Percentiles rank a stretch among this genome's conserved stretches.
phyloP scores from a whole-genome alignment of 306 rosid species.

The Quercus engelmannii region DNA sequence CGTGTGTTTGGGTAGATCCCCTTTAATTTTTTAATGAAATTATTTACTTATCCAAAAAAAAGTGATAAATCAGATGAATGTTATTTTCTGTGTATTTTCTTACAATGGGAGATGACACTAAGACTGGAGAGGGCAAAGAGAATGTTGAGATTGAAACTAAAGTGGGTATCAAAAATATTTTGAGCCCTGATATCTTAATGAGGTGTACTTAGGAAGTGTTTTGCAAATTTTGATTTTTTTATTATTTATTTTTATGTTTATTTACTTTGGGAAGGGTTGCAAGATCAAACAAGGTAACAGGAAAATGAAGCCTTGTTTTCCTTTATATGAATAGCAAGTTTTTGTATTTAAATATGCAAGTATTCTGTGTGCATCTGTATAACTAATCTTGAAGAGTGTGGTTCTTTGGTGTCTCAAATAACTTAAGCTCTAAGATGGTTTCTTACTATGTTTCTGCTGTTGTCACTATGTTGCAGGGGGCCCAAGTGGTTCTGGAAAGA shows the following conservation, averaged over 20 bases:
- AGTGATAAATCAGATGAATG: background rate
- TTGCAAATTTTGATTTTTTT: too few relatives aligned
- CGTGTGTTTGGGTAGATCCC: too few relatives aligned
- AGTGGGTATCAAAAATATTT: too few relatives aligned
- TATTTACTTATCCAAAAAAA: background rate
- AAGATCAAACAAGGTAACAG: too few relatives aligned
- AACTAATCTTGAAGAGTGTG: slow-evolving; percentile 3
- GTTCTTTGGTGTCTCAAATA: slow-evolving; percentile 13
- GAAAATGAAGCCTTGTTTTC: background rate
- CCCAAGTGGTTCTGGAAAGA: slow-evolving; percentile 99
- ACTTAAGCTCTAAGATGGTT: slow-evolving; percentile 18
- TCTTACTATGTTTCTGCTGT: slow-evolving; percentile 20
- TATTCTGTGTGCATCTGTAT: background rate
- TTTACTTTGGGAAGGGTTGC: too few relatives aligned
- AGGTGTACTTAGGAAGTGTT: too few relatives aligned
- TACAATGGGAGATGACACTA: too few relatives aligned
- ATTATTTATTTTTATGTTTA: too few relatives aligned
- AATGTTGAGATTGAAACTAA: too few relatives aligned
- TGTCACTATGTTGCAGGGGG: slow-evolving; percentile 69
- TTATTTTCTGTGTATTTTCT: background rate
- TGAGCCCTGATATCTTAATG: too few relatives aligned
- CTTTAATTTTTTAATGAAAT: too few relatives aligned
- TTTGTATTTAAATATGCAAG: background rate
- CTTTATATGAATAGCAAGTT: background rate
- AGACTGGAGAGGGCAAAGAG: too few relatives aligned